Conservation (phyloP, 768 basidiomycete species). For the Leccinum disarticulatum region DNA sequence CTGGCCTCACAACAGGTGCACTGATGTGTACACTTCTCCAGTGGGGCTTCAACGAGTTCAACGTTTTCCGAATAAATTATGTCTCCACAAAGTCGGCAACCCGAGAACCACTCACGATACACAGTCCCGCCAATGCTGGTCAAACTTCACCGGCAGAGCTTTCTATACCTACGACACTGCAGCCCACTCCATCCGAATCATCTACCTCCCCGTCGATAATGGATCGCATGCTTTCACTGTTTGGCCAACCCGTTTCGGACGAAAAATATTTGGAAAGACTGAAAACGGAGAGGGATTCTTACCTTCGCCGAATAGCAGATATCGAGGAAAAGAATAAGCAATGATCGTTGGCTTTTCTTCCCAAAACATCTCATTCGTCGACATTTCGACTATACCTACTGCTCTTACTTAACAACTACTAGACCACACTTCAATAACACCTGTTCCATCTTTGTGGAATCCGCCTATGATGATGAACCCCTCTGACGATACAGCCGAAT, state of each 20-base stretch:
- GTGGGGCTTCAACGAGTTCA: constrained; percentile 66
- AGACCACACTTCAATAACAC: constrained; percentile 63
- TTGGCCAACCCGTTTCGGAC: constrained; percentile 54
- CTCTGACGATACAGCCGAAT: constrained; percentile 52
- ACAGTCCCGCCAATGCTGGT: not conserved
- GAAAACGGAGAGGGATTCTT: constrained; percentile 52
- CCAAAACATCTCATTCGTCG: not conserved
- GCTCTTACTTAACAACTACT: constrained; percentile 10
- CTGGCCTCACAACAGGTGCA: constrained; percentile 62
- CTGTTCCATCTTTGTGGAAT: constrained; percentile 54
- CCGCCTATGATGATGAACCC: constrained; percentile 61
- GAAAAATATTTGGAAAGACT: constrained; percentile 68
- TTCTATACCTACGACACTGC: constrained; percentile 5
- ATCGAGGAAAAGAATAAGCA: constrained; percentile 43
- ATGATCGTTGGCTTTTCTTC: not conserved
- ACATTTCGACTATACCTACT: constrained; percentile 1
- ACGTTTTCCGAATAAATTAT: constrained; percentile 58
- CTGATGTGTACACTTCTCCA: constrained; percentile 63
- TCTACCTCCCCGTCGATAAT: constrained; percentile 19
- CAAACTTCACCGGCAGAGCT: constrained; percentile 3
- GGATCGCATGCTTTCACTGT: constrained; percentile 38
- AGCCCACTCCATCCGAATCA: constrained; percentile 16
- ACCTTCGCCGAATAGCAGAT: constrained; percentile 57
- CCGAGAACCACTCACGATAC: not conserved
- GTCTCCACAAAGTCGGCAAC: constrained; percentile 36